Evolutionary conservation across 768 basidiomycete species (phyloP).

Genomic region (Peribolospora kevripleyi): DNA sequence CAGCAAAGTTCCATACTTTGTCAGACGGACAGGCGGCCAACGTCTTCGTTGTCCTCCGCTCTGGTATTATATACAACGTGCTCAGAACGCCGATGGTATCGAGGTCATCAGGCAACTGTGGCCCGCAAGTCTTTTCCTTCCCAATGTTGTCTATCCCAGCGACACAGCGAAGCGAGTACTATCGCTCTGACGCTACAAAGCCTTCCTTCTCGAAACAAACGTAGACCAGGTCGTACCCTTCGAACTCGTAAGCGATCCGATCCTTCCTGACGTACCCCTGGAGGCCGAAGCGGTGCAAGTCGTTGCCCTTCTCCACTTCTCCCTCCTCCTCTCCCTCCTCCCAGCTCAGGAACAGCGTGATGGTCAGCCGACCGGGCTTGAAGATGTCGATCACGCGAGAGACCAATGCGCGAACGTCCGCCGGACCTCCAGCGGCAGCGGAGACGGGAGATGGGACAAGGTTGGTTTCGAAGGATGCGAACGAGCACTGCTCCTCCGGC

Average conservation of each 20-base stretch:
- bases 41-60: too few species aligned
- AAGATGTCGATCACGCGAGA: slow-evolving; percentile 80
- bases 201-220: slow-evolving; percentile 3
- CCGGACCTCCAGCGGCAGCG: slow-evolving; percentile 7
- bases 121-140: too few species aligned
- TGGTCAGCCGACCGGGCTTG: slow-evolving; percentile 55
- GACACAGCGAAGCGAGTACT: neutral
- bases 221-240: slow-evolving; percentile 25
- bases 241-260: slow-evolving; percentile 95
- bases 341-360: slow-evolving; percentile 63
- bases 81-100: too few species aligned
- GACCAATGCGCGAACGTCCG: slow-evolving; percentile 25
- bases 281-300: slow-evolving; percentile 15
- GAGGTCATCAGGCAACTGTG: too few species aligned
- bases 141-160: too few species aligned
- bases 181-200: neutral
- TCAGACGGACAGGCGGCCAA: too few species aligned
- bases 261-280: slow-evolving; percentile 55
- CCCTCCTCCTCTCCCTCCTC: slow-evolving; percentile 23
- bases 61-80: too few species aligned
- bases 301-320: slow-evolving; percentile 19
- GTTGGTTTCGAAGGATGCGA: slow-evolving; percentile 97
- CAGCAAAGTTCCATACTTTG: too few species aligned
- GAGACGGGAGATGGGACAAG: slow-evolving; percentile 29
- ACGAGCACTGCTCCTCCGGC: slow-evolving; percentile 92